Evolutionary conservation across 2,329 filamentous ascomycete species (phyloP), one percentile per base, ranked within the genome.

Genomic region (Escovopsis sp.): DNA sequence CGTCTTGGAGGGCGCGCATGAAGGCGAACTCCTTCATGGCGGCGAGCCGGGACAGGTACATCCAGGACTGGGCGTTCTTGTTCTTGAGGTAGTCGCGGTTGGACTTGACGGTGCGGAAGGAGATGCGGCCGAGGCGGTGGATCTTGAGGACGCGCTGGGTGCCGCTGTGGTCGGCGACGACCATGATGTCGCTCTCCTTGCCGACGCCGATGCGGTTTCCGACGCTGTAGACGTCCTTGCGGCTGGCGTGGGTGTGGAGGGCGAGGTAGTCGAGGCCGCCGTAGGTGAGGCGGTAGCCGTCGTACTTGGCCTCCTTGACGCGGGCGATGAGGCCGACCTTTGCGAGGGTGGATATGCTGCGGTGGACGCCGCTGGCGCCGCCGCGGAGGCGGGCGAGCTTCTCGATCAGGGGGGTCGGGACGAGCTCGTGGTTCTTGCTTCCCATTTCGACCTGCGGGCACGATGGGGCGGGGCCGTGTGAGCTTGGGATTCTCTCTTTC

Each of bases 251-350:
- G 1, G 86, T 79, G 64, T 96, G 87, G 41, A 98, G 72, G 13
- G 91, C 86, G n/a, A 98, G 79, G 62, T 98, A 98, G 66, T 98
- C 91, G 38, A 96, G 78, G 2, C 91, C 91, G 53, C 91, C 91
- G 59, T 98, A 98, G 7, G 89, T 94, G 42, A 98, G 73, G 41
- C 93, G 80, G 65, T 98, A 98, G 47, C 91, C 91, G 56, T 98
- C 91, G 64, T 98, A 98, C 61, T 86, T 89, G 48, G 89, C 85
- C 61, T 96, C 94, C 63, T 94, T 94, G 51, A 94, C 79, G 51
- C 84, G 84, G 36, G 84, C 87, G 53, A 98, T 94, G 53, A 98
- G 72, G 45, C 85, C 85, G 39, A 81, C 79, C 63, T 98, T 98
- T 48, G 91, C 91, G 40, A 98, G 78, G 41, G 78, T 81, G 20